Evolutionary conservation across 345 rosid species (phyloP), one percentile per base, ranked within the genome.

Genomic region (Euclidium syriacum): DNA sequence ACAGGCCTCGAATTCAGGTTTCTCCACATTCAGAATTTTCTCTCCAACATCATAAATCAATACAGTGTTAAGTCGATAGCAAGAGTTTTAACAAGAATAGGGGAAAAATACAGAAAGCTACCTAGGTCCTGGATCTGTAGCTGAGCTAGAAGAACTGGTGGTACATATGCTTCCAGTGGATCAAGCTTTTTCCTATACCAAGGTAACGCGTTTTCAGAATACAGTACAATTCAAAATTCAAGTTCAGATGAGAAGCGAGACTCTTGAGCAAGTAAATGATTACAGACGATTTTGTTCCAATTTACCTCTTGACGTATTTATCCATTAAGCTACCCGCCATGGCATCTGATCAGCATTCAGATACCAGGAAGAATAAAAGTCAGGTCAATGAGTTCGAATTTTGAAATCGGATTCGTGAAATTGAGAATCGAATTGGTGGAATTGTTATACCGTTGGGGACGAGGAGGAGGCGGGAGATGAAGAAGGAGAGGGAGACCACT

Each of bases 71-170:
- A 29, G 10, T 15, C 23, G 2, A 35, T 2, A 26, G 2, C 8
- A 63, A 7, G 6, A 48, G 7, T 12, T 15, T 29, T 1, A 10
- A 23, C 14, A 27, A 22, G 2, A 17, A 52, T n/a, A 12, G 22
- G 5, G 29, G 32, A 38, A 7, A 53, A 41, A 10, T 14, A 4
- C 24, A 43, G 26, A 34, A 14, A 22, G 2, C 73, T 80, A 85
- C 95, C 95, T 29, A 88, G 76, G 62, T 86, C 91, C 71, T 79
- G 78, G n/a, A 86, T 82, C 63, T 88, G 84, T 9, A 86, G 72
- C 71, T 77, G 65, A 54, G 91, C 86, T 78, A 86, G 75, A 55
- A 86, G 80, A 46, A 88, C 87, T 26, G 91, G 92, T 61, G 95
- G 95, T 33, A 86, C 81, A 67, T 82, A 85, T 59, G 76, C 79